These are phyloP conservation scores for Lablab purpureus DNA, from an alignment of 306 rosid species.

Conservation along the genomic window DNA sequence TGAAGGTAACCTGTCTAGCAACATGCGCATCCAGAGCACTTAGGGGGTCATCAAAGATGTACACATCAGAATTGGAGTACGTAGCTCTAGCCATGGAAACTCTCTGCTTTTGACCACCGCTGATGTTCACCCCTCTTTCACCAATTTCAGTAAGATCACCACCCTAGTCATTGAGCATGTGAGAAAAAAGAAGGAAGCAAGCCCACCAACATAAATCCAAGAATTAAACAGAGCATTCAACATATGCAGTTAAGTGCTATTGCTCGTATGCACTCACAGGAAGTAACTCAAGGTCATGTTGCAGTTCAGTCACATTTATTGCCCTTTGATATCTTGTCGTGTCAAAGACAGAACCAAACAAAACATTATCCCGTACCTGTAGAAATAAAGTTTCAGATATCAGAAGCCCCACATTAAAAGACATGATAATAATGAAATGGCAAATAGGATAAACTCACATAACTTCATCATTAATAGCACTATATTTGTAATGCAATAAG, in stretches of 20 bases:
- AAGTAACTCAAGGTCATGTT: constrained; percentile 79
- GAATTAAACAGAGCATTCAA: constrained; percentile 6
- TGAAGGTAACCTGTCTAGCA: constrained; percentile 76
- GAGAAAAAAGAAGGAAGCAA: constrained; percentile 31
- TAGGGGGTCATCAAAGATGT: constrained; percentile 90
- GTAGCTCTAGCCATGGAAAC: constrained; percentile 96
- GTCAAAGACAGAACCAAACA: constrained; percentile 83
- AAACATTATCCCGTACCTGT: constrained; percentile 86
- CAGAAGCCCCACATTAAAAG: not conserved
- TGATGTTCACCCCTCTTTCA: constrained; percentile 95
- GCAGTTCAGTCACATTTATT: constrained; percentile 77
- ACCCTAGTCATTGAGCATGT: constrained; percentile 62
- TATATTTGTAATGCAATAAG: constrained; percentile 1
- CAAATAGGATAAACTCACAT: constrained; percentile 13
- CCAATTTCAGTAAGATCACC: constrained; percentile 95
- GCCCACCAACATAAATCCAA: constrained; percentile 22
- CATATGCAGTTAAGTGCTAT: constrained; percentile 46
- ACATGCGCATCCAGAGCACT: constrained; percentile 98
- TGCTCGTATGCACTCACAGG: constrained; percentile 65
- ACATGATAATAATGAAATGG: constrained; percentile 1
- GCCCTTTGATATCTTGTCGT: constrained; percentile 72
- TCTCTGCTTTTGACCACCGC: constrained; percentile 98
- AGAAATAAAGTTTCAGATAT: constrained; percentile 29
- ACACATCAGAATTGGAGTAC: constrained; percentile 86
- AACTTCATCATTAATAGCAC: not conserved